Evolutionary conservation across 192 early-diverging fungal species (phyloP), one percentile per base, ranked within the genome.

Genomic region (Umbelopsis sp.): DNA sequence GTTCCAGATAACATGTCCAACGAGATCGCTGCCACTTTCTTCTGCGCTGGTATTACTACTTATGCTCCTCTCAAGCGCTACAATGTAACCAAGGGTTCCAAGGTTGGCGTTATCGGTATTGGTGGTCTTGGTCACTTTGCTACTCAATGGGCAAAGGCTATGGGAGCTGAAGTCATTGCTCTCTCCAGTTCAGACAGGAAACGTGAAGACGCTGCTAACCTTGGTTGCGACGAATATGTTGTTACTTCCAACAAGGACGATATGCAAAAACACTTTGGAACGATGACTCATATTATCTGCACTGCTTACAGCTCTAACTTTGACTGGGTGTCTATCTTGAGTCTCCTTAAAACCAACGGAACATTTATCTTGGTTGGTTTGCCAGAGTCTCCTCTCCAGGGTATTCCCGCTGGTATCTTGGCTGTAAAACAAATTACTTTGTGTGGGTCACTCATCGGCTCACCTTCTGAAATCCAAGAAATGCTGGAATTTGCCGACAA

Each of bases 1-100:
- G 82, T 88, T 36, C 88, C 88, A 10, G 85, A 73, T 2, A 65
- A 43, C 20, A 84, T 89, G 74, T 76, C 78, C 11, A 81, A 83
- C 10, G 78, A 79, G 16, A 84, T 84, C 38, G 91, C 90, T 17
- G 89, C 91, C 2, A 90, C 93, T 14, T 84, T 95, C 41, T 76
- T 96, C 73, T 96, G 95, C 77, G 93, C 93, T 65, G 95, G 93
- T 31, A 75, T 74, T 4, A 93, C 94, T 12, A 85, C 90, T 10
- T 91, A 79, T 45, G 62, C 78, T 36, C 82, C 90, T 65, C 72
- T 93, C n/a, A 74, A 77, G 44, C 77, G 77, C 4, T 31, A 72
- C 67, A 52, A 77, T 45, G 78, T 86, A 22, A 82, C 79, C n/a
- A 41, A 80, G 1, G 81, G 82, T 1, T 77, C 69, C 45, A 69